A percentile compares a stretch with the other conserved stretches of the same genome.
These are phyloP conservation scores for Peronospora destructor DNA, from an alignment of 352 stramenopile species.

Conservation along the genomic window DNA sequence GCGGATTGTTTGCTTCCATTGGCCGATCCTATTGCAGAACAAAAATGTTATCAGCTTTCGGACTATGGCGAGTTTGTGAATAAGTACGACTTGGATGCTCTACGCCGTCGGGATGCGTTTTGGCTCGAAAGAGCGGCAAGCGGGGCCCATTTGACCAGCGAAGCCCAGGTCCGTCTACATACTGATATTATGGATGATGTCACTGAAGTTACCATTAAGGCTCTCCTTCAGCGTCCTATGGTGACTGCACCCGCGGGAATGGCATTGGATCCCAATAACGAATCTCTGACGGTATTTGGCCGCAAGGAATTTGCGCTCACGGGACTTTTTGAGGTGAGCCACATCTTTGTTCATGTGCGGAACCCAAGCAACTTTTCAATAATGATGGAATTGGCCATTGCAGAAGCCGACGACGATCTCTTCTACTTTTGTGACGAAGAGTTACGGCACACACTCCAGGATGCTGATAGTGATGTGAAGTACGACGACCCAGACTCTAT, in stretches of 20 bases:
- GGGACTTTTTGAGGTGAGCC: constrained; percentile 25
- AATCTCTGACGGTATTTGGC: not conserved
- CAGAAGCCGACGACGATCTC: constrained; percentile 27
- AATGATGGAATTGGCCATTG: constrained; percentile 41
- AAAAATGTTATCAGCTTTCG: constrained; percentile 29
- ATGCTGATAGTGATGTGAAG: not conserved
- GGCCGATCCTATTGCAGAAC: constrained; percentile 1
- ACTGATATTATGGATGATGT: constrained; percentile 34
- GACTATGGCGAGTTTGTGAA: constrained; percentile 32
- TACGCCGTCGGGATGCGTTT: constrained; percentile 28
- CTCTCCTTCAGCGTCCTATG: constrained; percentile 29
- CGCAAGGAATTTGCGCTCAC: constrained; percentile 33
- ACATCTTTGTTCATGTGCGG: constrained; percentile 28
- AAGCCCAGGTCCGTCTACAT: constrained; percentile 28
- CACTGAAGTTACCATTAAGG: constrained; percentile 26
- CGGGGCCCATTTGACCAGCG: constrained; percentile 4
- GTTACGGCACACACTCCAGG: not conserved
- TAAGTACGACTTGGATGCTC: constrained; percentile 25
- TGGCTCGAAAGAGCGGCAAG: constrained; percentile 18
- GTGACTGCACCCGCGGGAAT: constrained; percentile 13
- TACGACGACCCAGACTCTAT: constrained; percentile 5
- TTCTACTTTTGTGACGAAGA: constrained; percentile 44
- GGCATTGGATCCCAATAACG: constrained; percentile 1
- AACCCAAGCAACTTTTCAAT: constrained; percentile 50
- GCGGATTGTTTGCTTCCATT: constrained; percentile 35